These are phyloP conservation scores for Apiospora phragmitis DNA, from an alignment of 2,329 filamentous ascomycete genomes.

Conservation along the genomic window DNA sequence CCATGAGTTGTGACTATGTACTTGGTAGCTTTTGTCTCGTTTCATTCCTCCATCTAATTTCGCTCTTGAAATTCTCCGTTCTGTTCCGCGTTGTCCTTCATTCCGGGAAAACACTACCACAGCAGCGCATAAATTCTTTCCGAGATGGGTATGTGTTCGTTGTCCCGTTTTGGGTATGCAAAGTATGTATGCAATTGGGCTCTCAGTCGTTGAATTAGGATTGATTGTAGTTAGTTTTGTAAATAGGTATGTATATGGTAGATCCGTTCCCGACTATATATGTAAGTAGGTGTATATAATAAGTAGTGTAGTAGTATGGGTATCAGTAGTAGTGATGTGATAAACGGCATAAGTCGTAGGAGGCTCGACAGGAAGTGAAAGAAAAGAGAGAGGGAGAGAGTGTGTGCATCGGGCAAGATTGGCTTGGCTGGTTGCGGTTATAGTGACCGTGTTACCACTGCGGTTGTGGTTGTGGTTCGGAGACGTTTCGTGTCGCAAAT, in stretches of 20 bases:
- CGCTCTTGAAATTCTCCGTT: not conserved
- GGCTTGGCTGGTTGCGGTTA: not conserved
- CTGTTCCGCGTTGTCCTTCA: not conserved
- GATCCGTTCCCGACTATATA: not conserved
- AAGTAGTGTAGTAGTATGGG: not conserved
- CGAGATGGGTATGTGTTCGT: not conserved
- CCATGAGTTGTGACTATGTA: not conserved
- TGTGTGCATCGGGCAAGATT: not conserved
- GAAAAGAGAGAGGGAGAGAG: not conserved
- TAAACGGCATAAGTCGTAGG: not conserved
- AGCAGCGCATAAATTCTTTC: not conserved
- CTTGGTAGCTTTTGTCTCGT: not conserved
- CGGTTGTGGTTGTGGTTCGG: not conserved
- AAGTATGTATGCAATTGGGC: not conserved
- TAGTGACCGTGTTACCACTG: not conserved
- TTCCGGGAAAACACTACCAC: not conserved
- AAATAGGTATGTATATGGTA: not conserved
- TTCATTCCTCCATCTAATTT: not conserved
- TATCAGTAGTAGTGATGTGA: not conserved
- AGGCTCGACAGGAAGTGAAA: not conserved
- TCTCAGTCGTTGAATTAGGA: not conserved
- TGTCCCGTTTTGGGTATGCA: not conserved
- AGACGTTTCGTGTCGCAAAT: constrained; percentile 7
- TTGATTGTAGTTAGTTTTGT: not conserved
- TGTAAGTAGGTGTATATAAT: not conserved